Base-by-base conservation (phyloP, 805 yeast species). In the Saccharomycodes ludwigii region DNA sequence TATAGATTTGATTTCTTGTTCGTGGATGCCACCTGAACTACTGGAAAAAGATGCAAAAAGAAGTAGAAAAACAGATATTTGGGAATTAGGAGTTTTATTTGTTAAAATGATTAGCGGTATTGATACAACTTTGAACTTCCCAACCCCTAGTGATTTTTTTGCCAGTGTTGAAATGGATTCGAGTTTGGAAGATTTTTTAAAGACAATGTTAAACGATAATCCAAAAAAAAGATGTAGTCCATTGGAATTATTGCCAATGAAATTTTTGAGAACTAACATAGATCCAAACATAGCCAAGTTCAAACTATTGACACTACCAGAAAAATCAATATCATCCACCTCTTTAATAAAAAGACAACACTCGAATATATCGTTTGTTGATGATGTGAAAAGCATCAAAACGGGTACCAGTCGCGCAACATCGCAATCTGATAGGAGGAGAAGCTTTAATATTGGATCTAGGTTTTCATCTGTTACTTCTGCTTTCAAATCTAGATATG, bases 1-100 rank as follows among this genome's bases (percentile, higher is more conserved):
- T 30, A 20, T 50, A 3, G 48, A 47, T 3, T 23, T 46, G 3
- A 41, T 46, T 2, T 29, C 21, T 8, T 46, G 42, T 7, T 40
- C 46, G 0, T 86, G 96, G 95, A 58, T 53, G 9, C 93, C 96
- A 1, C 96, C 97, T 0, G 96, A 86, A 50, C 40, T 76, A 6
- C n/a, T n/a, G n/a, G 29, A 42, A 8, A 48, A 52, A 37, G 51
- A 44, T 22, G 50, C 46, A 11, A 70, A 65, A 35, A 76, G 80
- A 10, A 77, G 77, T 35, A 61, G 85, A 22, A 81, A 84, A 51
- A 76, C 95, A 0, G 98, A 91, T 58, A 78, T 91, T 7, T 91
- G 97, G 97, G 81, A 81, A 47, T 56, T 85, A 24, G 98, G 96
- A 6, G 82, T 82, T 0, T 52, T 80, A 5, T 76, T 88, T 41